Base-by-base conservation (phyloP, 768 basidiomycete species). In the Termitomyces sp. region DNA sequence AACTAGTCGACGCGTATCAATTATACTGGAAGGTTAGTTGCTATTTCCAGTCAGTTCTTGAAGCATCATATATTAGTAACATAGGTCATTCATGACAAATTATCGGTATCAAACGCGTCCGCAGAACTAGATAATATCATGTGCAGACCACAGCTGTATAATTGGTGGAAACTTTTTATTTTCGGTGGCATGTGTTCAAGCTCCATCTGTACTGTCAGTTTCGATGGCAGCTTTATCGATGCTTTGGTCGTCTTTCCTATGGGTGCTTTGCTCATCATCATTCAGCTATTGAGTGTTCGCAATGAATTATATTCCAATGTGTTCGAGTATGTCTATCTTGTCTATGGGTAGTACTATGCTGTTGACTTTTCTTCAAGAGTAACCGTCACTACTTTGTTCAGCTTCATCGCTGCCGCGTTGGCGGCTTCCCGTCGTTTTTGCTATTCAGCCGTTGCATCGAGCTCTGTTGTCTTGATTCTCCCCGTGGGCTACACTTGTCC, bases 291-390 rank as follows among this genome's bases (percentile, higher is more conserved):
- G 45, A 85, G 87, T 14, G 82, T 83, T 7, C 80, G 85, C 59
- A 90, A 92, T 64, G 89, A 93, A 67, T 71, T 95, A 16, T 92
- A 91, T 65, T 83, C 82, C 6, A 89, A 90, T 56, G 83, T 94
- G 32, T 93, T 91, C 57, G 91, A 91, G 83, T 84, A 43, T 33
- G 82, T 72, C 5, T 33, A 39, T 13, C n/a, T 32, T 62, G 13
- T 44, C 10, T 16, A 48, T 9, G 3, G 6, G 5, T 22, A n/a
- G 1, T 4, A 45, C n/a, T 12, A 18, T 12, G 12, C 4, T 48
- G 27, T 42, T 67, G 24, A 62, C 18, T n/a, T 27, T n/a, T 20
- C 9, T 49, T 36, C 43, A 12, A 88, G 87, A 64, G 91, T 94
- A 59, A 89, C 88, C 13, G 81, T 93, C 50, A 87, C 93, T 4